These are phyloP conservation scores for Wickerhamomyces rabaulensis DNA, from an alignment of 805 yeast species.

Conservation along the genomic window DNA sequence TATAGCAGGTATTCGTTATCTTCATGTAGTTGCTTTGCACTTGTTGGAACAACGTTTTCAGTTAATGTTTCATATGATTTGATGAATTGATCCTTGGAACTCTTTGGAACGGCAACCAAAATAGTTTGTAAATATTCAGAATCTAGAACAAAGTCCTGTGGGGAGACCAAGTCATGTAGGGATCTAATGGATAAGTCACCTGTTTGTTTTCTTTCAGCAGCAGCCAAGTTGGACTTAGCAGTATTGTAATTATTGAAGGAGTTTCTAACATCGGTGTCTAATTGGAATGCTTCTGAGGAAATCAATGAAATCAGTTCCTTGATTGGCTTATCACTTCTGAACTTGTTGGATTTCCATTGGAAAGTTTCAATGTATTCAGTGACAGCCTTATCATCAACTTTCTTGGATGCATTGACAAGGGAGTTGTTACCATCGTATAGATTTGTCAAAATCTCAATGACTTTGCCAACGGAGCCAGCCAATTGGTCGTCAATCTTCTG, in stretches of 20 bases:
- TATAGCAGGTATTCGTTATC: conserved; percentile 75
- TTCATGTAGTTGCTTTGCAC: conserved; percentile 61
- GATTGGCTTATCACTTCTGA: conserved; percentile 78
- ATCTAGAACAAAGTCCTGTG: conserved; percentile 75
- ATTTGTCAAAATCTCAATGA: conserved; percentile 62
- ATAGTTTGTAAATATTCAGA: conserved; percentile 85
- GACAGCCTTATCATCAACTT: conserved; percentile 48
- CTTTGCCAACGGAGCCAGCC: conserved; percentile 61
- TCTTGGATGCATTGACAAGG: conserved; percentile 42
- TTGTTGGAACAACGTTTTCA: conserved; percentile 86
- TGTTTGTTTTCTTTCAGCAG: conserved; percentile 87
- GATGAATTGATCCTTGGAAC: conserved; percentile 53
- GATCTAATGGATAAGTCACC: conserved; percentile 93
- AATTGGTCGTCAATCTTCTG: conserved; percentile 78
- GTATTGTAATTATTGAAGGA: conserved; percentile 69
- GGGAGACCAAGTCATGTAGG: conserved; percentile 80
- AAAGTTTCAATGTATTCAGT: conserved; percentile 68
- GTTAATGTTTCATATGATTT: conserved; percentile 70
- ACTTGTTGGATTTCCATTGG: conserved; percentile 85
- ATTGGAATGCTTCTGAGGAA: conserved; percentile 69
- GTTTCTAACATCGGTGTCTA: conserved; percentile 81
- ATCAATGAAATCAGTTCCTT: conserved; percentile 67
- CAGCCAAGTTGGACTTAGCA: conserved; percentile 77
- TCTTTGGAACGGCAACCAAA: conserved; percentile 84
- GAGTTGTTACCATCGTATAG: conserved; percentile 39